phyloP scores from a whole-genome alignment of 1,139 yeast genomes.

The Lodderomyces orthopsilosis region DNA sequence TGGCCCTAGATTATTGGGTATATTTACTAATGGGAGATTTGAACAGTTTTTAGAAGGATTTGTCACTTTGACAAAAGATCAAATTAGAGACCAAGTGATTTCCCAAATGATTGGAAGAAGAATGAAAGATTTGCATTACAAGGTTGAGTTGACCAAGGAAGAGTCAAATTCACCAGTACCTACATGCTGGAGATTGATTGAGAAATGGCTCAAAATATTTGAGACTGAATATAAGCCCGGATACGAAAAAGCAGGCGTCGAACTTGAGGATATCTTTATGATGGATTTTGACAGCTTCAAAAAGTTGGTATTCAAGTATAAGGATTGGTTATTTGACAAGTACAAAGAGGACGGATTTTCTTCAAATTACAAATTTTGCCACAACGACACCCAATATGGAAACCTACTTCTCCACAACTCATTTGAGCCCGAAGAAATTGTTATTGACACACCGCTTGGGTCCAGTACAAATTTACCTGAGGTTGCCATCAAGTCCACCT shows the following conservation, averaged over 20 bases:
- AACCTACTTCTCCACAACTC: conserved; percentile 59
- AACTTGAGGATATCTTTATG: conserved; percentile 46
- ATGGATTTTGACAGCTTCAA: conserved; percentile 51
- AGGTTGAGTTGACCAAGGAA: conserved; percentile 64
- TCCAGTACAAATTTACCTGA: conserved; percentile 18
- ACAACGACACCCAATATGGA: conserved; percentile 95
- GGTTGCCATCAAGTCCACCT: conserved; percentile 28
- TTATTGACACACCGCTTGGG: conserved; percentile 23
- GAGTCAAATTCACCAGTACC: conserved; percentile 38
- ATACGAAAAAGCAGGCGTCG: conserved; percentile 23
- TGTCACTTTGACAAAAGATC: conserved; percentile 65
- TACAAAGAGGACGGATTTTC: conserved; percentile 47
- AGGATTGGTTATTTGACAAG: conserved; percentile 57
- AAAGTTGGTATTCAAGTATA: conserved; percentile 46
- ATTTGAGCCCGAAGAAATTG: conserved; percentile 35
- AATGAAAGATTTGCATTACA: conserved; percentile 90
- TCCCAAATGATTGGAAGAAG: conserved; percentile 89
- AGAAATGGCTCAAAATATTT: conserved; percentile 67
- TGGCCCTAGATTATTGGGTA: conserved; percentile 87
- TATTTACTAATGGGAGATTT: conserved; percentile 85
- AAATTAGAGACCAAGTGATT: conserved; percentile 71
- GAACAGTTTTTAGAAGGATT: conserved; percentile 88
- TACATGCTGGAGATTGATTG: conserved; percentile 64
- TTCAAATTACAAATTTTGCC: conserved; percentile 71
- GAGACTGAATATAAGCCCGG: conserved; percentile 36